These are phyloP conservation scores for Solanum etuberosum DNA, from an alignment of 257 asterid species.

Conservation along the genomic window DNA sequence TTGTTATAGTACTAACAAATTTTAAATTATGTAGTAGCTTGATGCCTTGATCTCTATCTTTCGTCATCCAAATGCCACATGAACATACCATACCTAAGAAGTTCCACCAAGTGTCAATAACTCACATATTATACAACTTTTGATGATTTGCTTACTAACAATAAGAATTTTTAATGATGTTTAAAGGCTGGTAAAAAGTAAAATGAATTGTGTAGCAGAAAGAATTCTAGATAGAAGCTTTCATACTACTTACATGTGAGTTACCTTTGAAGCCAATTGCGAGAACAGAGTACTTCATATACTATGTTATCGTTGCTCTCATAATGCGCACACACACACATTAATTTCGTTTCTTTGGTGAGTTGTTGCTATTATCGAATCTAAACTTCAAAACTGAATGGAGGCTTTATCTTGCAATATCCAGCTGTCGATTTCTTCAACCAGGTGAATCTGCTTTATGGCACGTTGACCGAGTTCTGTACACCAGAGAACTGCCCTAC, in stretches of 20 bases:
- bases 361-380: not conserved
- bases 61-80: not conserved
- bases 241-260: not conserved
- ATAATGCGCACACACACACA: not conserved
- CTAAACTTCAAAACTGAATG: conserved; percentile 9
- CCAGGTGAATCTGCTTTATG: conserved; percentile 90
- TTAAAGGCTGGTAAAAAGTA: not conserved
- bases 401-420: conserved; percentile 20
- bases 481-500: conserved; percentile 88
- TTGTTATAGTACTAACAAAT: not conserved
- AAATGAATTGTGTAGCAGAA: not conserved
- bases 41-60: not conserved
- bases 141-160: not conserved
- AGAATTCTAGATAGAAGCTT: not conserved
- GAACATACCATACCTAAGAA: not conserved
- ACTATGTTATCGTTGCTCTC: not conserved
- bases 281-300: not conserved
- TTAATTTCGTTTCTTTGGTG: not conserved
- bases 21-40: not conserved
- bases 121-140: not conserved
- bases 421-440: conserved; percentile 95
- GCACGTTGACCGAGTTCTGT: conserved; percentile 92
- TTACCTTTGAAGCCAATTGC: not conserved
- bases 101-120: not conserved
- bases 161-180: not conserved